A percentile compares a stretch with the other conserved stretches of the same genome.
Evolutionary conservation across 345 rosid species (phyloP).

Genomic region (Salix koriyanagi): DNA sequence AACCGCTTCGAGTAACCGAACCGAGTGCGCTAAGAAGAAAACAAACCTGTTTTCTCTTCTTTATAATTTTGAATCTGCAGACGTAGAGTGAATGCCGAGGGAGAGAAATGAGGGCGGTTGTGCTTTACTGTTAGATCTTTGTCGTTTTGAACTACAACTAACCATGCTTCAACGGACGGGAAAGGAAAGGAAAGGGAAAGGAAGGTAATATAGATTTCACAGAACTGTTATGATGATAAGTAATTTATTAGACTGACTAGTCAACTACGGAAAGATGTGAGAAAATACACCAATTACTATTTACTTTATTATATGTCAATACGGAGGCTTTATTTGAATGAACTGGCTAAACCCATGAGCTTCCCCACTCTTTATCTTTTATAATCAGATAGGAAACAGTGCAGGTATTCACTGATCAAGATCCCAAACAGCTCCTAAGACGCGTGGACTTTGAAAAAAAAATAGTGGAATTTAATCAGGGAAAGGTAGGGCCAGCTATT

Average conservation of each 20-base stretch:
- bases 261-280: background rate
- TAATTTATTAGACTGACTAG: background rate
- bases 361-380: too few relatives aligned
- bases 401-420: too few relatives aligned
- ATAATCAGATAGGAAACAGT: too few relatives aligned
- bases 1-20: too few relatives aligned
- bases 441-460: too few relatives aligned
- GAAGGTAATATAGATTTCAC: background rate
- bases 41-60: background rate
- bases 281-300: too few relatives aligned
- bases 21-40: background rate
- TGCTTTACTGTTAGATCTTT: background rate
- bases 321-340: background rate
- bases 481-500: too few relatives aligned
- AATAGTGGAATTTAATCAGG: too few relatives aligned
- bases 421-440: too few relatives aligned
- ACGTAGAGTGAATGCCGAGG: background rate
- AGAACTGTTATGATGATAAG: background rate
- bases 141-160: background rate
- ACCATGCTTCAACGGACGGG: slow-evolving; percentile 5
- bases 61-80: background rate
- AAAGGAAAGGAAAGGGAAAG: background rate
- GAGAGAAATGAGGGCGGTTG: background rate
- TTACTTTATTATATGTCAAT: too few relatives aligned
- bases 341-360: too few relatives aligned